These are phyloP conservation scores for Solanum dulcamara DNA, from an alignment of 257 asterid species.

Conservation along the genomic window DNA sequence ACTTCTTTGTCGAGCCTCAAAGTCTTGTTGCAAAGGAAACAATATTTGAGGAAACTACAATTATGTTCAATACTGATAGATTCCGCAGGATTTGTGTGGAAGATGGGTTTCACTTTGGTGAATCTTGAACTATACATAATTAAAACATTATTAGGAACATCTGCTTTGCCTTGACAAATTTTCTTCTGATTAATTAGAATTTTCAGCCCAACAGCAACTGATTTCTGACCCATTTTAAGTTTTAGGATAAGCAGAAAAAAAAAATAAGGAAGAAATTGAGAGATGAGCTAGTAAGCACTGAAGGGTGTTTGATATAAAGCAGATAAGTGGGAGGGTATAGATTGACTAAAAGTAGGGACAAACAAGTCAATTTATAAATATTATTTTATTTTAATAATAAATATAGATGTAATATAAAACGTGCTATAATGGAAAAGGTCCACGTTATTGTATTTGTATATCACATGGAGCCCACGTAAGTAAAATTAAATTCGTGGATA, in stretches of 20 bases:
- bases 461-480: not conserved
- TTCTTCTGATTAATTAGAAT: not conserved
- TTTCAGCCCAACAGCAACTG: not conserved
- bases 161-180: not conserved
- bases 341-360: not conserved
- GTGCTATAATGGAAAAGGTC: not conserved
- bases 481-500: too few relatives aligned
- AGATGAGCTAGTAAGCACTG: not conserved
- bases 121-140: not conserved
- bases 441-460: not conserved
- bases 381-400: not conserved
- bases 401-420: not conserved
- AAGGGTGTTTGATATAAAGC: not conserved
- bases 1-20: constrained; percentile 21
- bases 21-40: constrained; percentile 15
- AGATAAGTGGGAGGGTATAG: not conserved
- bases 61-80: not conserved
- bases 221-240: not conserved
- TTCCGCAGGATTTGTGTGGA: not conserved
- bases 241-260: not conserved
- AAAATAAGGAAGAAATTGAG: not conserved
- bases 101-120: not conserved
- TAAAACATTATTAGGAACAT: not conserved
- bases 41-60: constrained; percentile 17
- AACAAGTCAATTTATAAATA: not conserved